phyloP scores from a whole-genome alignment of 352 stramenopile species.

The Phytophthora constricta region DNA sequence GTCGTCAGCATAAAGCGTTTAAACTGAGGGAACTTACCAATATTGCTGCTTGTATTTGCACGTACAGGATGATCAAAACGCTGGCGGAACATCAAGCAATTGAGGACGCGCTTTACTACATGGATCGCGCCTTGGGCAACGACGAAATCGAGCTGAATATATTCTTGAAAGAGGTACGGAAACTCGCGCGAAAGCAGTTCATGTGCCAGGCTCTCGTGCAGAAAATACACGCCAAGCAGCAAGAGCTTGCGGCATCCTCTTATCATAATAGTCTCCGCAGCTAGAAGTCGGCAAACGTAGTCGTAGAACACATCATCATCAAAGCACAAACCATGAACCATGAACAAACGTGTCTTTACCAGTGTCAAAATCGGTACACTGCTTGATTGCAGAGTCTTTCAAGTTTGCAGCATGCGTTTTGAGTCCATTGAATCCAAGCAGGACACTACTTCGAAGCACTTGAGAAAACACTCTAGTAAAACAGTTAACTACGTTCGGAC shows the following conservation, averaged over 20 bases:
- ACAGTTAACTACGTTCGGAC: not conserved
- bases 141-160: conserved; percentile 82
- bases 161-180: conserved; percentile 92
- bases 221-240: conserved; percentile 86
- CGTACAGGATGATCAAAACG: conserved; percentile 69
- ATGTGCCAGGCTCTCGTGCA: conserved; percentile 88
- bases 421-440: too few species aligned
- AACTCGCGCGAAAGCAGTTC: conserved; percentile 91
- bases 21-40: not conserved
- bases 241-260: conserved; percentile 60
- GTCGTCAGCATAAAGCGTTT: not conserved
- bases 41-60: conserved; percentile 5
- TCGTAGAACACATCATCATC: conserved; percentile 45
- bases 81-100: conserved; percentile 89
- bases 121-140: conserved; percentile 90
- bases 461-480: too few species aligned
- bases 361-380: too few species aligned
- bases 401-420: too few species aligned
- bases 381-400: too few species aligned
- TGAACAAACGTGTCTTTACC: too few species aligned
- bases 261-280: conserved; percentile 54
- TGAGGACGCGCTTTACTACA: conserved; percentile 92
- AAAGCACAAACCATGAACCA: conserved; percentile 27
- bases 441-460: too few species aligned
- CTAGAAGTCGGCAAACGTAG: conserved; percentile 33